Percentiles rank a stretch among this genome's conserved stretches.
These are phyloP conservation scores for Cubamyces sp. DNA, from an alignment of 768 basidiomycete species.

Conservation along the genomic window DNA sequence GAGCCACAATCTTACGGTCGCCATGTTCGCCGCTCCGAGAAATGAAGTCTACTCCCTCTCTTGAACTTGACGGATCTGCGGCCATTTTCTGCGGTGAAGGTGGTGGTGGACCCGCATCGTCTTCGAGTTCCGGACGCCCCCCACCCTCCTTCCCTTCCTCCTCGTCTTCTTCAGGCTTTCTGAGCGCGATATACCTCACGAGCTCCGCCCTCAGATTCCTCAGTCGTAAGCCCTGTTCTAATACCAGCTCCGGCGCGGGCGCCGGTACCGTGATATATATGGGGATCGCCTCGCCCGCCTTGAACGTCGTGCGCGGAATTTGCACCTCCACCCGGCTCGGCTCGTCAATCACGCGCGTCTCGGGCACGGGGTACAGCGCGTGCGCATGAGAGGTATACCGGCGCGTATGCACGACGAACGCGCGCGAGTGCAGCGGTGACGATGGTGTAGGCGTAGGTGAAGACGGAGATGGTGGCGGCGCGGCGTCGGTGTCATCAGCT, in stretches of 20 bases:
- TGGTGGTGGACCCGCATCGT: conserved; percentile 41
- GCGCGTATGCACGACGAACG: conserved; percentile 68
- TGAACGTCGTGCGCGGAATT: conserved; percentile 72
- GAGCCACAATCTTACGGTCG: conserved; percentile 61
- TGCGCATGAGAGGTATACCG: conserved; percentile 72
- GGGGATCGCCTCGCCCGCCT: conserved; percentile 73
- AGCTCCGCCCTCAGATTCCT: conserved; percentile 84
- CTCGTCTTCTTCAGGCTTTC: conserved; percentile 26
- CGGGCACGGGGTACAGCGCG: conserved; percentile 59
- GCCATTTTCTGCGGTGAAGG: conserved; percentile 28
- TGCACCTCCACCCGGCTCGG: conserved; percentile 74
- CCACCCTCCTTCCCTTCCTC: not conserved
- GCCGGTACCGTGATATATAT: conserved; percentile 82
- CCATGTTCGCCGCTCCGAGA: conserved; percentile 37
- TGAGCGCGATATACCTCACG: conserved; percentile 64
- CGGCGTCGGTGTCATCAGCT: conserved; percentile 36
- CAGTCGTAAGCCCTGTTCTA: conserved; percentile 71
- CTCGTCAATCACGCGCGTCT: conserved; percentile 56
- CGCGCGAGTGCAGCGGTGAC: conserved; percentile 50
- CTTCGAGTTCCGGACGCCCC: conserved; percentile 28
- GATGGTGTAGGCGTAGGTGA: no score
- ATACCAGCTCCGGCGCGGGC: conserved; percentile 66
- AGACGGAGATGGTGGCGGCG: no score
- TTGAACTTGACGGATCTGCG: conserved; percentile 31
- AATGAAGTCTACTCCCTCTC: conserved; percentile 17